Conservation (phyloP, 176 grass and related monocot species). For the Oropetium thomaeum region DNA sequence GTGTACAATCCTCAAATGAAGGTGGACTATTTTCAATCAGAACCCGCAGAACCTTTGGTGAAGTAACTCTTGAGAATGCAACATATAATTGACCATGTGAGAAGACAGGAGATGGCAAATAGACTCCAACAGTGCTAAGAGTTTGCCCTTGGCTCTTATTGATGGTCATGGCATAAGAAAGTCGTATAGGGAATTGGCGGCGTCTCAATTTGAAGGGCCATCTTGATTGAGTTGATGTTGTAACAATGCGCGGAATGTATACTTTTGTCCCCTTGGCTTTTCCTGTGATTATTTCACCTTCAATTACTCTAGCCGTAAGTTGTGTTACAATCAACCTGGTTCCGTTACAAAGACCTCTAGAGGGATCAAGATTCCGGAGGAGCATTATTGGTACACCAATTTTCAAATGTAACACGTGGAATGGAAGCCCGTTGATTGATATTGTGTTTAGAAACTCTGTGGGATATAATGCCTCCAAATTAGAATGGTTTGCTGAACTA, state of each 20-base stretch:
- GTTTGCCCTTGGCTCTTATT: slow-evolving; percentile 30
- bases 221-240: neutral
- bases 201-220: slow-evolving; percentile 22
- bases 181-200: neutral
- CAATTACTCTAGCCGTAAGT: neutral
- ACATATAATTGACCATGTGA: slow-evolving; percentile 26
- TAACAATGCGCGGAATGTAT: neutral
- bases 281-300: neutral
- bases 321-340: neutral
- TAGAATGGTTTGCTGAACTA: neutral
- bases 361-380: neutral
- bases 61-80: slow-evolving; percentile 25
- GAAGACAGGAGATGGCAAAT: slow-evolving; percentile 11
- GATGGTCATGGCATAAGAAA: slow-evolving; percentile 38
- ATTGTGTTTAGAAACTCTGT: neutral
- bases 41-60: neutral
- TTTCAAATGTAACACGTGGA: neutral
- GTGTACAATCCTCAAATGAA: neutral
- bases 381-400: slow-evolving; percentile 8
- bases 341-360: neutral
- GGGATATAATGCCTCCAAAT: neutral
- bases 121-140: neutral
- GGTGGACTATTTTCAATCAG: neutral
- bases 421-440: neutral
- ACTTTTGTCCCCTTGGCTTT: neutral